Evolutionary conservation across 139 green algal species (phyloP).

Genomic region (Limnomonas spitsbergensis): DNA sequence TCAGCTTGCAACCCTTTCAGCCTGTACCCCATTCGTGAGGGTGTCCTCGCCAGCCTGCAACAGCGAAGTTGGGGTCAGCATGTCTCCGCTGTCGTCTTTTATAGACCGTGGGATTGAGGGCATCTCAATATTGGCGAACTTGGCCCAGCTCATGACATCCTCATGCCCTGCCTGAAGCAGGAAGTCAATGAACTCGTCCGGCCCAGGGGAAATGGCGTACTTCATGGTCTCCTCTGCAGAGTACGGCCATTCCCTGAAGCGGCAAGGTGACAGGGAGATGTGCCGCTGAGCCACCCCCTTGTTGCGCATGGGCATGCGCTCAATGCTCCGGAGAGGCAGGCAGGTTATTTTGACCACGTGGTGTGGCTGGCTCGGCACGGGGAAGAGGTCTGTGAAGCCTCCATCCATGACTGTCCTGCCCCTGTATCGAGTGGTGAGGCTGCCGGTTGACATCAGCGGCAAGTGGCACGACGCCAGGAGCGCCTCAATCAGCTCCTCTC

Average conservation of each 20-base stretch:
- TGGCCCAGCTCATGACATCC: background rate
- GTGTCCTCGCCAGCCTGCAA: too few relatives aligned
- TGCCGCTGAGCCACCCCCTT: background rate
- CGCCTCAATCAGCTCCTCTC: background rate
- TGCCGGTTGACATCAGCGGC: background rate
- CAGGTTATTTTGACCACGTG: slow-evolving; percentile 12
- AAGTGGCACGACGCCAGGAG: slow-evolving; percentile 4
- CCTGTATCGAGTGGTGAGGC: background rate
- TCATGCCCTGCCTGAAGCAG: background rate
- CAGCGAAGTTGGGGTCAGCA: too few relatives aligned
- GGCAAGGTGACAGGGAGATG: background rate
- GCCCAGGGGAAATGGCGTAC: background rate
- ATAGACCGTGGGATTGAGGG: too few relatives aligned
- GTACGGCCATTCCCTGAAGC: background rate
- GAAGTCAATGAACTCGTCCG: background rate
- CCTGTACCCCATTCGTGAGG: too few relatives aligned
- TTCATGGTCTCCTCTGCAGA: background rate
- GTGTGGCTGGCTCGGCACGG: background rate
- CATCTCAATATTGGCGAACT: too few relatives aligned
- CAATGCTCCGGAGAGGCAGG: background rate
- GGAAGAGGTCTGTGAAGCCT: slow-evolving; percentile 3
- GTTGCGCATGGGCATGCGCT: slow-evolving; percentile 8
- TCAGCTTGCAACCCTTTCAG: too few relatives aligned
- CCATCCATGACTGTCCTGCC: background rate
- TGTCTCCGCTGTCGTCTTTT: too few relatives aligned